Conservation (phyloP, 129 eudicot genomes). For the Artemisia argyi region DNA sequence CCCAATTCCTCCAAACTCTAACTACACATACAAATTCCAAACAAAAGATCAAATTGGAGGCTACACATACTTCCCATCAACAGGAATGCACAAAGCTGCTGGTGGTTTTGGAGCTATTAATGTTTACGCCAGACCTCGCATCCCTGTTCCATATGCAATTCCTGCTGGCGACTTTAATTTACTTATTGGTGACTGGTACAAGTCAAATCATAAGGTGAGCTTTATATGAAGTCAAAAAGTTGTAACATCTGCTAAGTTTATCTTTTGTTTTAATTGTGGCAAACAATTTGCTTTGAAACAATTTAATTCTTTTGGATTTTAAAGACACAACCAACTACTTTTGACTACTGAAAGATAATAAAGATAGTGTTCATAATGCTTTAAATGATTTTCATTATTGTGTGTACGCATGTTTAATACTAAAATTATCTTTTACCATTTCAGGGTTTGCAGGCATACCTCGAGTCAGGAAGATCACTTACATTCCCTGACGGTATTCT, state of each 20-base stretch:
- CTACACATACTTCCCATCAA: constrained; percentile 90
- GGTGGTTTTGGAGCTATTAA: constrained; percentile 97
- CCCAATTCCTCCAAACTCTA: constrained; percentile 87
- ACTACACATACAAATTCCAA: constrained; percentile 86
- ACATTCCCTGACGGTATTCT: constrained; percentile 82
- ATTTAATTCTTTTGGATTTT: neutral
- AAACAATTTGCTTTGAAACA: neutral
- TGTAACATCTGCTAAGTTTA: constrained; percentile 12
- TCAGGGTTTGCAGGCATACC: constrained; percentile 64
- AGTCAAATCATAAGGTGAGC: constrained; percentile 73
- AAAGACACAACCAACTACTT: neutral
- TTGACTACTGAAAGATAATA: constrained; percentile 13
- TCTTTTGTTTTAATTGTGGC: neutral
- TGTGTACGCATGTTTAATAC: neutral
- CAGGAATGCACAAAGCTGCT: constrained; percentile 83
- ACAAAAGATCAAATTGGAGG: constrained; percentile 95
- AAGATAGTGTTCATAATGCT: neutral
- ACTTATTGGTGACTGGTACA: constrained; percentile 96
- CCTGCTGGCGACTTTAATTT: constrained; percentile 87
- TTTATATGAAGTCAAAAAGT: constrained; percentile 15
- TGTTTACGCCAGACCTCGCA: constrained; percentile 79
- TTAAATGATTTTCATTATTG: constrained; percentile 17
- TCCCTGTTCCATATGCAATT: constrained; percentile 78
- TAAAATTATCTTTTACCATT: constrained; percentile 5
- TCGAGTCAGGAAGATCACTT: constrained; percentile 76